Conservation (phyloP, 345 rosid species). For the Euclidium syriacum region DNA sequence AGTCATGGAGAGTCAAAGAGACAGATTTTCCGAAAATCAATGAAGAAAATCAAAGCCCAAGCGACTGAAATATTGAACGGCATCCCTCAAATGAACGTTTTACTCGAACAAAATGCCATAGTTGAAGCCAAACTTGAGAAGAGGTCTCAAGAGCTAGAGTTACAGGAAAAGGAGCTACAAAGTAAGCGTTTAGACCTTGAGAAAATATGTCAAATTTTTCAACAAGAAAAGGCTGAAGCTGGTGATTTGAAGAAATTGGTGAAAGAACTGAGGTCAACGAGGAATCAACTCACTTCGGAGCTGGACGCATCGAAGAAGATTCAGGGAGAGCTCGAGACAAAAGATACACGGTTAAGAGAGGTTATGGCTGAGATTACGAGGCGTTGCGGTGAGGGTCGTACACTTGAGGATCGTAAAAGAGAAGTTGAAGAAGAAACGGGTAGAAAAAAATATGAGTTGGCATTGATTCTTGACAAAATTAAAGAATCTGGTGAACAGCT, state of each 20-base stretch:
- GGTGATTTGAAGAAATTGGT: conserved; percentile 11
- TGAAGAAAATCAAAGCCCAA: neutral
- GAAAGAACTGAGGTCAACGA: conserved; percentile 11
- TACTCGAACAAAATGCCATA: neutral
- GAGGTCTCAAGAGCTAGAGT: neutral
- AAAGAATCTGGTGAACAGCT: neutral
- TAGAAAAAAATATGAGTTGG: neutral
- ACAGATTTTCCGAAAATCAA: neutral
- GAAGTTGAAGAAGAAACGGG: neutral
- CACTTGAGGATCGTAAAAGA: neutral
- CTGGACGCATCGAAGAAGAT: neutral
- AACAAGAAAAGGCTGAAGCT: conserved; percentile 9
- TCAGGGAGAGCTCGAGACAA: conserved; percentile 4
- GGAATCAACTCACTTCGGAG: neutral
- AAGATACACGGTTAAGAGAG: neutral
- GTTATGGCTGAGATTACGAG: neutral
- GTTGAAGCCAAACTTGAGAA: neutral
- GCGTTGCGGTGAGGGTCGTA: neutral
- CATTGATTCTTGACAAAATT: neutral
- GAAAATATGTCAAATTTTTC: neutral
- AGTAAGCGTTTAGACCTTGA: no score
- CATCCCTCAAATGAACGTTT: neutral
- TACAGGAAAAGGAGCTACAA: conserved; percentile 10
- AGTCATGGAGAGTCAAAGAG: neutral
- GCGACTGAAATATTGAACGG: neutral